Base-by-base conservation (phyloP, 306 rosid species). In the Aeschynomene evenia region DNA sequence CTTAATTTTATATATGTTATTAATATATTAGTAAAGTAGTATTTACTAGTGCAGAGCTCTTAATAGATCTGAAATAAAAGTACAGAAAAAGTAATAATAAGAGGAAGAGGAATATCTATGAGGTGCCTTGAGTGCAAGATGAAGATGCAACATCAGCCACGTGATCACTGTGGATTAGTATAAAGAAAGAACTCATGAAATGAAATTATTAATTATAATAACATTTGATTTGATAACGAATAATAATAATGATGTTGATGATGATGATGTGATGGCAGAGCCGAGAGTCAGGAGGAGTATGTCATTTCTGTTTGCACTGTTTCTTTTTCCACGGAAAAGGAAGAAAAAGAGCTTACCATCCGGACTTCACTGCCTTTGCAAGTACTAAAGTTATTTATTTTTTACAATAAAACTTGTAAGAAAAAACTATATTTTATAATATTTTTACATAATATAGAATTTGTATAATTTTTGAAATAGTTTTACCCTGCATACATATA, bases 51-150 rank as follows among this genome's bases (percentile, higher is more conserved):
- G 26, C 24, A 60, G 48, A 48, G 49, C 31, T 28, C 6, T 29
- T n/a, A 33, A 33, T 48, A 60, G 59, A 55, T 74, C 66, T 55
- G 29, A 39, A 49, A n/a, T 51, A n/a, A 64, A 64, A 58, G 13
- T 29, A 65, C 1, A 13, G 20, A 52, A 51, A n/a, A 46, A 22
- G 21, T 15, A 49, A 18, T 2, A 23, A 43, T 11, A 42, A 42
- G 0, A 29, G 22, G 1, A 65, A 58, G 56, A 39, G 45, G 14
- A 46, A 63, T 56, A 69, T 68, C 40, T 52, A 43, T 52, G 54
- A 58, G 74, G n/a, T 24, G 71, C 36, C 13, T 72, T 67, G 63
- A 79, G 37, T 63, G 82, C 45, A 56, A 58, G 48, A 4, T 71
- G 39, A 56, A 58, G 48, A 4, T 71, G 39, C 54, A 28, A 28